Conservation (phyloP, 2,329 filamentous ascomycete species). For the Pseudogymnoascus destructans region DNA sequence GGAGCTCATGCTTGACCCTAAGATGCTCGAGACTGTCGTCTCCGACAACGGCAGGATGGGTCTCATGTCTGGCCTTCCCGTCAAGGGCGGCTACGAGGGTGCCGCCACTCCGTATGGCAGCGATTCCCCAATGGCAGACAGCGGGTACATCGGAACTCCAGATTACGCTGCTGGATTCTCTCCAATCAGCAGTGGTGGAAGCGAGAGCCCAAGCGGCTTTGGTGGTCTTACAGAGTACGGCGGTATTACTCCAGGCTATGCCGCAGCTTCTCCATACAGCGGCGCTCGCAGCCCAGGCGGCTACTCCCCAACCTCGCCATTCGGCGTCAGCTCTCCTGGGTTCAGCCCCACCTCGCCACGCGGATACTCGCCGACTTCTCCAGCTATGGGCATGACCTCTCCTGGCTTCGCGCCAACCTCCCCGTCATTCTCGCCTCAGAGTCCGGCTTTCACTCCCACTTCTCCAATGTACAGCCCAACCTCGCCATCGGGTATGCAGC, state of each 20-base stretch:
- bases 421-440: slow-evolving; percentile 59
- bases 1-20: slow-evolving; percentile 82
- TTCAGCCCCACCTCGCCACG: slow-evolving; percentile 57
- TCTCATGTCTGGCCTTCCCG: slow-evolving; percentile 64
- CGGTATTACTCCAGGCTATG: slow-evolving; percentile 34
- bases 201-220: slow-evolving; percentile 56
- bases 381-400: slow-evolving; percentile 42
- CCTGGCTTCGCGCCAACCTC: slow-evolving; percentile 61
- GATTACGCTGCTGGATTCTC: slow-evolving; percentile 53
- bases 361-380: slow-evolving; percentile 37
- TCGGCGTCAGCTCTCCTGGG: slow-evolving; percentile 20
- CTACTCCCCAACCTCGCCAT: slow-evolving; percentile 35
- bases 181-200: slow-evolving; percentile 62
- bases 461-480: slow-evolving; percentile 20
- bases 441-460: slow-evolving; percentile 28
- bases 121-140: slow-evolving; percentile 64
- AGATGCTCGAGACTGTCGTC: slow-evolving; percentile 90
- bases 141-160: slow-evolving; percentile 51
- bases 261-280: slow-evolving; percentile 50
- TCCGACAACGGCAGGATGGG: slow-evolving; percentile 82
- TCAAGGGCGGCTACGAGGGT: slow-evolving; percentile 66
- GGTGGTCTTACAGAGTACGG: slow-evolving; percentile 44
- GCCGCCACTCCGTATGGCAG: slow-evolving; percentile 91
- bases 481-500: slow-evolving; percentile 11
- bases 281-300: slow-evolving; percentile 47